These are phyloP conservation scores for Croton laevigatus DNA, from an alignment of 441 rosid genomes.

Conservation along the genomic window DNA sequence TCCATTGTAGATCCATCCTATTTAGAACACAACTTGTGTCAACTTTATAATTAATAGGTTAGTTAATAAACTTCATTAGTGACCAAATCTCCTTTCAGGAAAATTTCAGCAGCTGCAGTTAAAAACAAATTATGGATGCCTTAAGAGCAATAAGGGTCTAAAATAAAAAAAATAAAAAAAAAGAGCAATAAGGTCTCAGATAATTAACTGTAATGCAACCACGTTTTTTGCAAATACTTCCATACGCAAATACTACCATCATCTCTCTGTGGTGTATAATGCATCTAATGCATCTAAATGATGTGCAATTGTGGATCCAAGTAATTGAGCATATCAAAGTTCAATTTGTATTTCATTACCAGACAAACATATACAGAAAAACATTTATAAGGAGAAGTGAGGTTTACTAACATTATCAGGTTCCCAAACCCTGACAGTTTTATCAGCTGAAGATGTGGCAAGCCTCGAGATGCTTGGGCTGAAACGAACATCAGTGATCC, in stretches of 20 bases:
- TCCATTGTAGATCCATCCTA: neutral
- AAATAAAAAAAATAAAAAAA: no score
- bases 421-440: constrained; percentile 72
- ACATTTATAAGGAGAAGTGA: neutral
- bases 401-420: constrained; percentile 50
- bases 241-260: no score
- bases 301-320: neutral
- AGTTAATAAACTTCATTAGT: neutral
- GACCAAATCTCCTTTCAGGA: neutral
- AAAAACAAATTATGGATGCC: neutral
- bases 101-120: neutral
- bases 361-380: neutral
- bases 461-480: constrained; percentile 57
- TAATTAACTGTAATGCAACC: neutral
- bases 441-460: constrained; percentile 68
- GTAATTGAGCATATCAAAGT: neutral
- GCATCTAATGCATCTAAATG: neutral
- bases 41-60: neutral
- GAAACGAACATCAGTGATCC: constrained; percentile 72
- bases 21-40: neutral
- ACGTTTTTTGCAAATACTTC: no score
- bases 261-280: no score
- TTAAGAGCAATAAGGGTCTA: neutral
- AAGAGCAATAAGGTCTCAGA: neutral
- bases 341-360: neutral